Evolutionary conservation across 306 rosid genomes (phyloP), one percentile per base, ranked within the genome.

Genomic region (Sindora glabra): DNA sequence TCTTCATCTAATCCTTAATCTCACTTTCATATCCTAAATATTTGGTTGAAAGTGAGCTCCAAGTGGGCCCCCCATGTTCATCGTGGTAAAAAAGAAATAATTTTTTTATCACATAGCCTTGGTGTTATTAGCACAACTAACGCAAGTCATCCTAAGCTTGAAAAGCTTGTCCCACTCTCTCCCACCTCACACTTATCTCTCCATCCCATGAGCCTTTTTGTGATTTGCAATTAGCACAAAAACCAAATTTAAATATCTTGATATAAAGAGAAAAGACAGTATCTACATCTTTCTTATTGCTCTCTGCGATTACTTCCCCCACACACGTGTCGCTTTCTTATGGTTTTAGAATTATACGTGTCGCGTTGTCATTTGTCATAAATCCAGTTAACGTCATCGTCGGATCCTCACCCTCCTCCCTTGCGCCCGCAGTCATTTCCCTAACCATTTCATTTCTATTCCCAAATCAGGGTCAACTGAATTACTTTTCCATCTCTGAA

Each of bases 131-230:
- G 67, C 79, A 38, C 73, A 74, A 65, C 75, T 65, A 81, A 71
- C 70, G 74, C 72, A 39, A 47, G 74, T 72, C 62, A 52, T 55
- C 73, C 17, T 39, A 42, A 49, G 69, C 71, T 21, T 14, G 9
- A 55, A 47, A 42, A 41, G 69, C 62, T 78, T 62, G 76, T 74
- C 74, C 51, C 76, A 51, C 63, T 56, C 45, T 48, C 5, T 5
- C 41, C 68, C 82, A 63, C 72, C 67, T 60, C 76, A 64, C 77
- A 45, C 80, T 78, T 64, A 69, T 75, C 67, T 59, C 46, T 72
- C 76, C 68, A 4, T 5, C 15, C 2, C 19, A 6, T 47, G 18
- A 3, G 50, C 36, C 44, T 59, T 45, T 32, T 56, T 59, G 49
- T 48, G n/a, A 26, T 67, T 51, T 51, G 40, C 48, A 32, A 29